Base-by-base conservation (phyloP, 129 eudicot genomes). In the Pulicaria dysenterica region DNA sequence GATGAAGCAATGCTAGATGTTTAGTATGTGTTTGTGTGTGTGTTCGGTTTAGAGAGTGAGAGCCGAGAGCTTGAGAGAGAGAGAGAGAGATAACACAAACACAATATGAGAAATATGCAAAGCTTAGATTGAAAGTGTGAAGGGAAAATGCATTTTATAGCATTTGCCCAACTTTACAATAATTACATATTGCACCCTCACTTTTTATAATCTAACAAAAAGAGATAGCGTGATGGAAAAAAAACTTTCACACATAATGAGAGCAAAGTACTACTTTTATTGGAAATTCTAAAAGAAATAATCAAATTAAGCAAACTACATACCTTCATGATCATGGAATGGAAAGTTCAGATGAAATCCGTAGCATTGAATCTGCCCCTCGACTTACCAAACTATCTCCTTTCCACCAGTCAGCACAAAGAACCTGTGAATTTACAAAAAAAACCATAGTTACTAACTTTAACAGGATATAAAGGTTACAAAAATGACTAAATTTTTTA, bases 321-420 rank as follows among this genome's bases (percentile, higher is more conserved):
- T 77, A 87, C 89, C 91, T 78, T 59, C 50, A 60, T 45, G 42
- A 61, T 85, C 84, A 90, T 73, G 75, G 54, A 58, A 88, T 87
- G 34, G 85, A 73, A 72, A 90, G 64, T 59, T 84, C 96, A 54
- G 96, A 85, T 58, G 95, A 88, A 60, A 90, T 85, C 67, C 88
- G 73, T 61, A 94, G 95, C 83, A 81, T 88, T 9, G 96, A 86
- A 76, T 94, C 98, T 31, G 74, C 97, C 45, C 98, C 98, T 60
- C 98, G 97, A 42, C 98, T 94, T 56, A 88, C 79, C 47, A 94
- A 86, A 70, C 91, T 82, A 58, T 90, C 91, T 58, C 85, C 81
- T 65, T 81, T 90, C 98, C 98, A 94, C 98, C 98, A 94, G 64
- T 94, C 98, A 12, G 88, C 98, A 84, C 91, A 84, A 15, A 90